Evolutionary conservation across 306 rosid species (phyloP), one percentile per base, ranked within the genome.

Genomic region (barrel medic (Medicago truncatula)): DNA sequence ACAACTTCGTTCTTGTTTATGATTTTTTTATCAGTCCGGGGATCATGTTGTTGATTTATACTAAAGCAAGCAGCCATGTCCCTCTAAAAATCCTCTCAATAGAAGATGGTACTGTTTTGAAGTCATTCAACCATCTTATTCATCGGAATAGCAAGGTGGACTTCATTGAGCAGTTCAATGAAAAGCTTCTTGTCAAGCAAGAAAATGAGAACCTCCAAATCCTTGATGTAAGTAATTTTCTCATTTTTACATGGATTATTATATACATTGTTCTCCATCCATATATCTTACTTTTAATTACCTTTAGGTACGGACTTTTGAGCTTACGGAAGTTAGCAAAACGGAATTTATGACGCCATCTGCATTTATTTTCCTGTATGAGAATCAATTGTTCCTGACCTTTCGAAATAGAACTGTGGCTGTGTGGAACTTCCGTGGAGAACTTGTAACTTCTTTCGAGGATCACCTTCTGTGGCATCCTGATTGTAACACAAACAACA

Each of bases 401-500:
- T 93, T 93, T 75, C 88, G 96, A 61, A 86, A 93, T 69, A 93
- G 96, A 60, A 88, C 92, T 63, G 98, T 93, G 77, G 98, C 97
- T 79, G 98, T 93, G 62, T 93, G 98, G 98, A 93, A 93, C 84
- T 93, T 93, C 44, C 97, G 97, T 18, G 98, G 98, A 76, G 96
- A 93, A 81, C 97, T 89, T 60, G 98, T 93, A 17, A 93, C 98
- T 38, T 93, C 98, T 4, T 93, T 93, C 76, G 98, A 93, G 81
- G 98, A 93, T 75, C 98, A 93, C 83, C 92, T 91, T 76, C 80
- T 93, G 89, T 93, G 97, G 98, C 98, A 93, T 85, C 98, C 98
- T 4, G 97, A 93, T 88, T 93, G 97, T 87, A 91, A 93, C 58
- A 91, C 98, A 9, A 93, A 93, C 81, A 93, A 93, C 78, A 93